Percentiles rank a stretch among this genome's conserved stretches.
Evolutionary conservation across 2,329 filamentous ascomycete species (phyloP).

Genomic region (Sporothrix brasiliensis): DNA sequence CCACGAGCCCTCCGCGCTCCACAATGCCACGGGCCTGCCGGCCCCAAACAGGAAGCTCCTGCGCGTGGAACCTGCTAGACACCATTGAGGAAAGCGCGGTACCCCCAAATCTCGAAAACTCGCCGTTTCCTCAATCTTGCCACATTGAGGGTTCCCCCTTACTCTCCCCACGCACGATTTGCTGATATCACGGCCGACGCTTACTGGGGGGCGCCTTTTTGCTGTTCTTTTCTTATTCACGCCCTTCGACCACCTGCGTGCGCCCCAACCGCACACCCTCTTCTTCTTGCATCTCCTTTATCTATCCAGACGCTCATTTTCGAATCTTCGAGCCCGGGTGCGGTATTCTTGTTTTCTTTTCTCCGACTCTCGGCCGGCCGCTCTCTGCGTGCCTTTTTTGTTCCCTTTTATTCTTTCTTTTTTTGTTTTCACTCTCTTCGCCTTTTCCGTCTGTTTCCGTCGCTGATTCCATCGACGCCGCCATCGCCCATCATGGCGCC

Average conservation of each 20-base stretch:
- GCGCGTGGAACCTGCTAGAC: slow-evolving; percentile 28
- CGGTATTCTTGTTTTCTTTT: neutral
- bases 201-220: slow-evolving; percentile 14
- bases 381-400: slow-evolving; percentile 27
- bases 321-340: neutral
- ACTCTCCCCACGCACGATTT: slow-evolving; percentile 27
- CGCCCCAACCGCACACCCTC: slow-evolving; percentile 9
- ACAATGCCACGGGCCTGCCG: neutral
- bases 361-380: slow-evolving; percentile 29
- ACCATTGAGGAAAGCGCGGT: slow-evolving; percentile 28
- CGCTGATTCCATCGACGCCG: slow-evolving; percentile 15
- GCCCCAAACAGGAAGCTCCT: slow-evolving; percentile 32
- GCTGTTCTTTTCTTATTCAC: slow-evolving; percentile 9
- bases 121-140: slow-evolving; percentile 28
- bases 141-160: slow-evolving; percentile 30
- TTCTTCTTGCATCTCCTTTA: neutral
- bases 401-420: neutral
- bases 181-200: slow-evolving; percentile 23
- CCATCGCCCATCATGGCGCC: slow-evolving; percentile 59
- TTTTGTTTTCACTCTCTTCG: neutral
- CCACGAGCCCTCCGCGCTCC: neutral
- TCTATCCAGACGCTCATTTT: neutral
- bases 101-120: slow-evolving; percentile 22
- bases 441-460: neutral
- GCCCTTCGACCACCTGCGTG: slow-evolving; percentile 20